phyloP scores from a whole-genome alignment of 2,329 filamentous ascomycete species.

The Ceratocystis colombiana region DNA sequence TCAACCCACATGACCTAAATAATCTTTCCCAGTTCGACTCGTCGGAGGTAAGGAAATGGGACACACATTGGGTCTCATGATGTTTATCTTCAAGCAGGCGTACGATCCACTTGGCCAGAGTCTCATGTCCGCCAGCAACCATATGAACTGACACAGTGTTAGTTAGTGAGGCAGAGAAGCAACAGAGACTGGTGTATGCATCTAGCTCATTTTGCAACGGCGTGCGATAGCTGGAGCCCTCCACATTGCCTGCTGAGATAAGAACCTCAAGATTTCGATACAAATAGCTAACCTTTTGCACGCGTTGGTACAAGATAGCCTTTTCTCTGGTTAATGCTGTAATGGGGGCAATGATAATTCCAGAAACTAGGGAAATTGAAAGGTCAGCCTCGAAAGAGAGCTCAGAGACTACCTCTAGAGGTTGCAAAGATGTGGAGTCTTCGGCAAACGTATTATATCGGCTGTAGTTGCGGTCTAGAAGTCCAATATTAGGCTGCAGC shows the following conservation, averaged over 20 bases:
- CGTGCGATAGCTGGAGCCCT: constrained; percentile 35
- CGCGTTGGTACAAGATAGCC: not conserved
- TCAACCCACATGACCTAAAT: constrained; percentile 33
- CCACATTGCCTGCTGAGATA: not conserved
- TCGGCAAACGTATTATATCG: not conserved
- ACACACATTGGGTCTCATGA: constrained; percentile 29
- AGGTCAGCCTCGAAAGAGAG: constrained; percentile 58
- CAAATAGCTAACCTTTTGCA: constrained; percentile 43
- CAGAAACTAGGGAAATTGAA: constrained; percentile 37
- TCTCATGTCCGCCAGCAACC: constrained; percentile 42
- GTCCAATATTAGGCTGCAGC: constrained; percentile 13
- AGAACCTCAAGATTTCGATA: constrained; percentile 43
- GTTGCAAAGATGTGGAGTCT: not conserved
- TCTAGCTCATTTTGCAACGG: constrained; percentile 34
- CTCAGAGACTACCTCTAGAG: constrained; percentile 29
- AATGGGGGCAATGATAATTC: constrained; percentile 54
- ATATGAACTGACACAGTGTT: constrained; percentile 37
- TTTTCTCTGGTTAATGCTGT: not conserved
- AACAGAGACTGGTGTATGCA: constrained; percentile 42
- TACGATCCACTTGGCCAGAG: constrained; percentile 46
- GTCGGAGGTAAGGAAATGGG: constrained; percentile 33
- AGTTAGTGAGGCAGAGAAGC: constrained; percentile 38
- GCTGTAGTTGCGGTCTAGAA: constrained; percentile 21
- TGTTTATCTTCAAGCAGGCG: constrained; percentile 42
- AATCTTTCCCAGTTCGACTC: constrained; percentile 37